Percentiles rank a stretch among this genome's conserved stretches.
Evolutionary conservation across 2,329 filamentous ascomycete species (phyloP).

Genomic region (Alternaria metachromatica): DNA sequence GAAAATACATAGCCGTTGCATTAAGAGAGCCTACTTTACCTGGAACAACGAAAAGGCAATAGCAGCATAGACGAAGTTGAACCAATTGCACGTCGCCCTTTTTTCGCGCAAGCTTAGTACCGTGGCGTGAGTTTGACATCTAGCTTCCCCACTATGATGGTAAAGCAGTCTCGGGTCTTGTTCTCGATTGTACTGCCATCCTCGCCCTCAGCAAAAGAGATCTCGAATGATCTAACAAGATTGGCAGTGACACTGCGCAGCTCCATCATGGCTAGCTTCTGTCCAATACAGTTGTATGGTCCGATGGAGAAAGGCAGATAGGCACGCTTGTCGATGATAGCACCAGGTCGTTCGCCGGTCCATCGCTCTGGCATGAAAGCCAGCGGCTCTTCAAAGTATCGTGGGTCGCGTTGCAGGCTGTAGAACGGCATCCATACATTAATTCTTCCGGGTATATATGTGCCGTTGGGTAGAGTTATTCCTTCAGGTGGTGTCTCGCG

Average conservation of each 20-base stretch:
- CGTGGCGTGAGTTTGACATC: conserved; percentile 27
- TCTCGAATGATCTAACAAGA: conserved; percentile 65
- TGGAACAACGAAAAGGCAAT: background rate
- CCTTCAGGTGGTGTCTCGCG: conserved; percentile 45
- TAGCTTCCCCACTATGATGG: conserved; percentile 37
- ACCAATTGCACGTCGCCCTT: background rate
- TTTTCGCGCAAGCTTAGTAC: background rate
- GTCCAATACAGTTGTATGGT: conserved; percentile 73
- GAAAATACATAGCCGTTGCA: background rate
- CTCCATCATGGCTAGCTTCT: conserved; percentile 69
- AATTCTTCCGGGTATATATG: conserved; percentile 39
- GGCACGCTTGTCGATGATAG: conserved; percentile 54
- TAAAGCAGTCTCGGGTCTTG: conserved; percentile 38
- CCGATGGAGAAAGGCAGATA: conserved; percentile 77
- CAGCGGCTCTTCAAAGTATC: conserved; percentile 33
- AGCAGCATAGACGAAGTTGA: background rate
- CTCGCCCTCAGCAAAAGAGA: conserved; percentile 47
- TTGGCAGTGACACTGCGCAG: conserved; percentile 67
- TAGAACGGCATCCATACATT: conserved; percentile 41
- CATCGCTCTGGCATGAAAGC: conserved; percentile 42
- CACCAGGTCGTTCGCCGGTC: conserved; percentile 31
- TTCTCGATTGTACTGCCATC: conserved; percentile 26
- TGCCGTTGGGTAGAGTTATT: conserved; percentile 37
- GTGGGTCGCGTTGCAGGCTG: conserved; percentile 37
- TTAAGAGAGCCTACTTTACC: background rate